Evolutionary conservation across 2,329 filamentous ascomycete species (phyloP).

Genomic region (Aspergillus sp.): DNA sequence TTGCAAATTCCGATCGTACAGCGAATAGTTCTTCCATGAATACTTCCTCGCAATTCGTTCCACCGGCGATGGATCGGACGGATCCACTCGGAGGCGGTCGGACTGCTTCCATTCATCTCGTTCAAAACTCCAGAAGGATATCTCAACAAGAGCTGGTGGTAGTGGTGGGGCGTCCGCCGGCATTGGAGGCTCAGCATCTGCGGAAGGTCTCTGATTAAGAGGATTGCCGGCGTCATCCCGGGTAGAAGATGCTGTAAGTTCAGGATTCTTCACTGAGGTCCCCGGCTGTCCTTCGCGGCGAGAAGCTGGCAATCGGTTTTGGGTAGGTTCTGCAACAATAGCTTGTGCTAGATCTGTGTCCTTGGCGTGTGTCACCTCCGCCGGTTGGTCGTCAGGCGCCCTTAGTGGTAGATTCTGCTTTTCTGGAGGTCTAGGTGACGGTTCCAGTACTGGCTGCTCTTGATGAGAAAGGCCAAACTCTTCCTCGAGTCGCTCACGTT

Average conservation of each 20-base stretch:
- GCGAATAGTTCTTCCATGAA: conserved; percentile 8
- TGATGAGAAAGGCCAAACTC: conserved; percentile 4
- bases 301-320: background rate
- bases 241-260: background rate
- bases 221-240: too few relatives aligned
- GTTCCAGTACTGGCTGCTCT: conserved; percentile 2
- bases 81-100: conserved; percentile 6
- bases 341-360: conserved; percentile 1
- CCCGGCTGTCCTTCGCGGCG: background rate
- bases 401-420: conserved; percentile 1
- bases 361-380: background rate
- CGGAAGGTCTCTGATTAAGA: too few relatives aligned
- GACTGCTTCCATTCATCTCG: conserved; percentile 6
- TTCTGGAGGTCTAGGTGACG: conserved; percentile 1
- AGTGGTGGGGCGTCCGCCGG: too few relatives aligned
- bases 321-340: background rate
- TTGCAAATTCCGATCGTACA: conserved; percentile 8
- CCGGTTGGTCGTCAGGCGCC: conserved; percentile 1
- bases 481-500: conserved; percentile 5
- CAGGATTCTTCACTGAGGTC: conserved; percentile 1
- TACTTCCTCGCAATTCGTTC: conserved; percentile 8
- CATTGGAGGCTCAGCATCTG: too few relatives aligned
- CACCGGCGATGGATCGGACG: conserved; percentile 6
- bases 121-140: too few relatives aligned
- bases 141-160: too few relatives aligned